Percentiles rank a stretch among this genome's conserved stretches.
Evolutionary conservation across 2,329 filamentous ascomycete genomes (phyloP).

Genomic region (Stagonosporopsis cucurbitacearum): DNA sequence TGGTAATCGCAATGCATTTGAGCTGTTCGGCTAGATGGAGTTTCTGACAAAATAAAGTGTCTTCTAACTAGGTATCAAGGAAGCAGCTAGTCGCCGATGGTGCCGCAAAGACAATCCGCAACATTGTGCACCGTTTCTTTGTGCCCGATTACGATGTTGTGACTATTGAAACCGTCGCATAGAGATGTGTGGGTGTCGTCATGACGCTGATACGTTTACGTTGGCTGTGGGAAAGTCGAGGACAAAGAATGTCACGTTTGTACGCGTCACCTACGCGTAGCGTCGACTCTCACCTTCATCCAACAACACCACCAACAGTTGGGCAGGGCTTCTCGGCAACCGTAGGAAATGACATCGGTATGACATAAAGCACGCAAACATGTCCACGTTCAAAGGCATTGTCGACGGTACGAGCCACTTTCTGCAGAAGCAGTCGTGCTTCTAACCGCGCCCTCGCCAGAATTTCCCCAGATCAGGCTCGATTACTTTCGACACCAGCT

Average conservation of each 20-base stretch:
- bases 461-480: constrained; percentile 82
- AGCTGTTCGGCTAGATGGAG: neutral
- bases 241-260: constrained; percentile 3
- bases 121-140: neutral
- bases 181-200: neutral
- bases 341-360: constrained; percentile 2
- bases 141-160: neutral
- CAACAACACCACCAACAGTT: neutral
- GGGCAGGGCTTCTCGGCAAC: neutral
- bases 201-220: neutral
- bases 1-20: neutral
- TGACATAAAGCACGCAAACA: constrained; percentile 5
- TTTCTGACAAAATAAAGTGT: neutral
- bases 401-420: constrained; percentile 26
- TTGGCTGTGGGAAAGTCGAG: neutral
- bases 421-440: neutral
- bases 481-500: constrained; percentile 76
- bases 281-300: neutral
- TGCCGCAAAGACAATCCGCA: neutral
- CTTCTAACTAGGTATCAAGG: neutral
- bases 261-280: constrained; percentile 12
- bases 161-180: neutral
- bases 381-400: constrained; percentile 49
- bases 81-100: neutral
- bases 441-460: too few species aligned